A percentile compares a stretch with the other conserved stretches of the same genome.
phyloP scores from a whole-genome alignment of 768 basidiomycete species.

The Mycena leptocephala region DNA sequence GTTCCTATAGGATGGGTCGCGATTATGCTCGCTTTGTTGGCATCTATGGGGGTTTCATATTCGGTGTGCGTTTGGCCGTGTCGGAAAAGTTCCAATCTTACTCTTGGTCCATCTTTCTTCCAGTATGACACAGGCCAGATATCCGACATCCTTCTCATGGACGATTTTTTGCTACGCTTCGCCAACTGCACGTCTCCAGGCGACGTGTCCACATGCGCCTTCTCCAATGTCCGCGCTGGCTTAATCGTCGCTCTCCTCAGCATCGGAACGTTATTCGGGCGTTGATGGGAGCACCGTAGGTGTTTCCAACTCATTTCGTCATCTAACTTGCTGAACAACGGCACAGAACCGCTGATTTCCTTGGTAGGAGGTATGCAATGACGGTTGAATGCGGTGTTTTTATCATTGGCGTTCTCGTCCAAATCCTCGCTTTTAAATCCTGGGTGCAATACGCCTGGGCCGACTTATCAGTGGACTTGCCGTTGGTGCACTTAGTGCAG shows the following conservation, averaged over 20 bases:
- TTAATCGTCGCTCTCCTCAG: constrained; percentile 82
- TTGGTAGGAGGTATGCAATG: constrained; percentile 82
- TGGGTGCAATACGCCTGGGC: constrained; percentile 82
- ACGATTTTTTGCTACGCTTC: constrained; percentile 78
- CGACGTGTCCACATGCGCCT: constrained; percentile 62
- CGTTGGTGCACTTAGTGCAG: constrained; percentile 78
- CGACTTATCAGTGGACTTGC: constrained; percentile 78
- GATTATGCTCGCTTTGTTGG: constrained; percentile 77
- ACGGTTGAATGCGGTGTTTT: constrained; percentile 71
- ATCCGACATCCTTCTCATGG: constrained; percentile 82
- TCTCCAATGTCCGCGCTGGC: constrained; percentile 71
- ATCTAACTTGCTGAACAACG: constrained; percentile 8
- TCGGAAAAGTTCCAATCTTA: constrained; percentile 22
- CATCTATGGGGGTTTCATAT: constrained; percentile 83
- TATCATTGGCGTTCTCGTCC: constrained; percentile 73
- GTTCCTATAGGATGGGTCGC: constrained; percentile 76
- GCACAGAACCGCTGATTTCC: constrained; percentile 69
- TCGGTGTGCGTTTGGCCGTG: constrained; percentile 55
- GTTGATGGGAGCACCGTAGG: constrained; percentile 73
- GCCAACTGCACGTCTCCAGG: constrained; percentile 62
- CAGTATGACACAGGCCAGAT: constrained; percentile 86
- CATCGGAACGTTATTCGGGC: constrained; percentile 78
- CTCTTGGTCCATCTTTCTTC: constrained; percentile 25
- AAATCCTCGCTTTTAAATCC: constrained; percentile 62
- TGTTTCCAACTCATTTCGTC: constrained; percentile 29